These are phyloP conservation scores for Typha latifolia DNA, from an alignment of 176 grass and related monocot species.

Conservation along the genomic window DNA sequence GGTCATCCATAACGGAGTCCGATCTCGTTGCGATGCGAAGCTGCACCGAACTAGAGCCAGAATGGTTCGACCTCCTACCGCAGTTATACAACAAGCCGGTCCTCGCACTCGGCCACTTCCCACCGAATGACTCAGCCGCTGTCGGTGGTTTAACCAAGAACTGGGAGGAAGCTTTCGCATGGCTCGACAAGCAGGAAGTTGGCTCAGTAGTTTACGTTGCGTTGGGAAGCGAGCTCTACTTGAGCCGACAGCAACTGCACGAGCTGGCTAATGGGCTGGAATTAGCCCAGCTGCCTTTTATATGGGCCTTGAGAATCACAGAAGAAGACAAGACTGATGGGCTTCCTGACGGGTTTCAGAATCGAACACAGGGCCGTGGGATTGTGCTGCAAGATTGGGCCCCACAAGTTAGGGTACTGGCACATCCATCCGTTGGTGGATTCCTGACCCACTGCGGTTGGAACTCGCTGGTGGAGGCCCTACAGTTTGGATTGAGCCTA, in stretches of 20 bases:
- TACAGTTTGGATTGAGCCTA: background rate
- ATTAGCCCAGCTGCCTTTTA: background rate
- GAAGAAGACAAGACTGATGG: background rate
- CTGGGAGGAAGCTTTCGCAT: background rate
- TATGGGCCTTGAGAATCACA: background rate
- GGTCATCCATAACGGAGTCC: background rate
- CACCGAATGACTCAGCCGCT: background rate
- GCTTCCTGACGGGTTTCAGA: background rate
- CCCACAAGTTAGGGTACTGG: background rate
- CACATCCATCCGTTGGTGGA: background rate
- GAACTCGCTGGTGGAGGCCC: constrained; percentile 1
- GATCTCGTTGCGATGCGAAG: background rate
- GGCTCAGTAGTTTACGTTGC: background rate
- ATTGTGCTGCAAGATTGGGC: too few species aligned
- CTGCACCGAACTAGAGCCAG: too few species aligned
- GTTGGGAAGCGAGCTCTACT: background rate
- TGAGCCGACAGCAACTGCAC: background rate
- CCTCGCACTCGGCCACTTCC: background rate
- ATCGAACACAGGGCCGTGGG: too few species aligned
- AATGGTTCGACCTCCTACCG: background rate
- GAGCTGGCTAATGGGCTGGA: constrained; percentile 3
- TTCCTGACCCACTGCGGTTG: background rate
- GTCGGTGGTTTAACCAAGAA: too few species aligned
- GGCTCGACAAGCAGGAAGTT: background rate
- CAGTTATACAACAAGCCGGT: background rate